Conservation (phyloP, 345 rosid species). For the Eucalyptus marginata region DNA sequence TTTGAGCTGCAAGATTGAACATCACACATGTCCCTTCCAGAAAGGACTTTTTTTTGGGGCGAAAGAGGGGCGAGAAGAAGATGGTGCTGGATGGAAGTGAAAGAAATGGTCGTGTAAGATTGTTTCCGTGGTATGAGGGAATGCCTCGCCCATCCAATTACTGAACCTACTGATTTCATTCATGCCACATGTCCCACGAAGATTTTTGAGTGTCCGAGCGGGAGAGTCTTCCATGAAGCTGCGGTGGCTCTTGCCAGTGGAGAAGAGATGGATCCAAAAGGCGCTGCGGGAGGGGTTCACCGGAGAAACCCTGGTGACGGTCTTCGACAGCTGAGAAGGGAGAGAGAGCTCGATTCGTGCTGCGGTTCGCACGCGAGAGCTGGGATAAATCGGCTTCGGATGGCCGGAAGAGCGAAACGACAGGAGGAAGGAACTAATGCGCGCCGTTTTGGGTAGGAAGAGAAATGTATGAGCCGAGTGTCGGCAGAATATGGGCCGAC, state of each 20-base stretch:
- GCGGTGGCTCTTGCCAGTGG: no score
- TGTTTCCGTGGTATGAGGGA: background rate
- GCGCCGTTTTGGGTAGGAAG: no score
- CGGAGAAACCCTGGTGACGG: no score
- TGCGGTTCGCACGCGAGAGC: no score
- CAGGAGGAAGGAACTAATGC: no score
- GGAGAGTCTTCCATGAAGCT: no score
- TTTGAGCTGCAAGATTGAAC: slow-evolving; percentile 51
- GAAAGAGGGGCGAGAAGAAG: background rate
- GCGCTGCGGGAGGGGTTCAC: no score
- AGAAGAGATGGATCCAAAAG: no score
- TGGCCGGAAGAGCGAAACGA: no score
- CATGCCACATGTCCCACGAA: background rate
- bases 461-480: background rate
- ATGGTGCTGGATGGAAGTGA: background rate
- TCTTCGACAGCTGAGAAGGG: no score
- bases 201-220: background rate
- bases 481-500: background rate
- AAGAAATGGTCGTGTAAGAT: background rate
- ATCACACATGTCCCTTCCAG: background rate
- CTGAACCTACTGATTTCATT: background rate
- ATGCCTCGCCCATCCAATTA: background rate
- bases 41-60: background rate
- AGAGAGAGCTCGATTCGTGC: no score
- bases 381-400: no score